These are phyloP conservation scores for Mortierella sp. DNA, from an alignment of 371 early-diverging fungal species.

Conservation along the genomic window DNA sequence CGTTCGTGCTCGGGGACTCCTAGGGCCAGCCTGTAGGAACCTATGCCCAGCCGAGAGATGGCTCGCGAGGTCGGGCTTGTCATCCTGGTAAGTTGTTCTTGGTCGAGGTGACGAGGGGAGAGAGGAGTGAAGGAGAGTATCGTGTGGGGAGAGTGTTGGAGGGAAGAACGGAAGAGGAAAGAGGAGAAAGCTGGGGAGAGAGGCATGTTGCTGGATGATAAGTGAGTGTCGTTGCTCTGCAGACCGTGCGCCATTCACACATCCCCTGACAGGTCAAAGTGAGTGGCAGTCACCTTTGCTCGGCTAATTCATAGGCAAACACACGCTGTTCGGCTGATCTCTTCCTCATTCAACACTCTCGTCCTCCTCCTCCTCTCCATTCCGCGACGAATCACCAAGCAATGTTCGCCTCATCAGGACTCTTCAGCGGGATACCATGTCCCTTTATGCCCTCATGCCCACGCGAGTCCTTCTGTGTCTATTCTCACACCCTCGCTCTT, in stretches of 20 bases:
- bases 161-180: neutral
- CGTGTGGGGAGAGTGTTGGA: neutral
- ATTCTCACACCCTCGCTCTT: constrained; percentile 20
- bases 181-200: neutral
- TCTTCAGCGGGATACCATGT: constrained; percentile 43
- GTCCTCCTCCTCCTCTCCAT: neutral
- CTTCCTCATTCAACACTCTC: neutral
- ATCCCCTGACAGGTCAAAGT: neutral
- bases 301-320: neutral
- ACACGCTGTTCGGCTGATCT: neutral
- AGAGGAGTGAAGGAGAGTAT: neutral
- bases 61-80: constrained; percentile 24
- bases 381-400: neutral
- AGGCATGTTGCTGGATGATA: neutral
- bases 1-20: constrained; percentile 46
- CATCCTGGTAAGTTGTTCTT: constrained; percentile 11
- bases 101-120: neutral
- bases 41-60: constrained; percentile 54
- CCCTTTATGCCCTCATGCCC: constrained; percentile 41
- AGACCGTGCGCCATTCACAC: neutral
- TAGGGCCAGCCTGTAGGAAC: constrained; percentile 42
- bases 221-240: neutral
- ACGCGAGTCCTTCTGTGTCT: constrained; percentile 45
- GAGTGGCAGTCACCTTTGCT: neutral
- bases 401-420: constrained; percentile 49